These are phyloP conservation scores for Trichocomaceae sp. DNA, from an alignment of 2,329 filamentous ascomycete species.

Conservation along the genomic window DNA sequence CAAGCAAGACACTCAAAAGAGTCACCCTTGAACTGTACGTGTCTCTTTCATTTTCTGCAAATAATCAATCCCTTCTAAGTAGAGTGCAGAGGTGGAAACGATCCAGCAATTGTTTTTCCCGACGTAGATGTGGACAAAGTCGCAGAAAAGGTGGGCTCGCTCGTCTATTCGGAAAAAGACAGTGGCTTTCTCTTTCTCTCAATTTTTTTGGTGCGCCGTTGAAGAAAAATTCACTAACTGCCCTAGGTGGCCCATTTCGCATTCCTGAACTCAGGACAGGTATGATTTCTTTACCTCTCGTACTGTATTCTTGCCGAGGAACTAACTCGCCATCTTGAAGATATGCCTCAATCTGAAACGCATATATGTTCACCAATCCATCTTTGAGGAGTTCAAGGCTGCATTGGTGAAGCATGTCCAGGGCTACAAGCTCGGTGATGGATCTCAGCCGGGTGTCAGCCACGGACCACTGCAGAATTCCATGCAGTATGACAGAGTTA, in stretches of 20 bases:
- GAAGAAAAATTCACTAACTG: too few species aligned
- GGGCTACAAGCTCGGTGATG: conserved; percentile 32
- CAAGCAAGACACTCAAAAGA: conserved; percentile 47
- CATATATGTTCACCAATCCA: conserved; percentile 54
- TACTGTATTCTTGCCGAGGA: too few species aligned
- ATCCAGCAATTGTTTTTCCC: conserved; percentile 1
- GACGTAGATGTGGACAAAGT: conserved; percentile 12
- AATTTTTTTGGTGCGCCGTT: too few species aligned
- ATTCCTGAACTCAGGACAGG: conserved; percentile 7
- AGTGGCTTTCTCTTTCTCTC: too few species aligned
- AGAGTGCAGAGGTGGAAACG: too few species aligned
- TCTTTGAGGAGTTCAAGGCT: conserved; percentile 51
- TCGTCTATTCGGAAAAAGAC: too few species aligned
- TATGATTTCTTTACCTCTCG: too few species aligned
- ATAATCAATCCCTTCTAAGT: too few species aligned
- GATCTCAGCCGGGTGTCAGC: conserved; percentile 39
- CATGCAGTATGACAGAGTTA: conserved; percentile 53
- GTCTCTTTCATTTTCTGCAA: too few species aligned
- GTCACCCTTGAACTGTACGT: conserved; percentile 48
- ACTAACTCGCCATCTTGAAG: too few species aligned
- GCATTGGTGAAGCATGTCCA: conserved; percentile 43
- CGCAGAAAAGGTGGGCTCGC: too few species aligned
- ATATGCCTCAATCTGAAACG: conserved; percentile 54
- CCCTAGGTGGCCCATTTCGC: not conserved
- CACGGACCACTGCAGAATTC: conserved; percentile 33